Percentiles rank a stretch among this genome's conserved stretches.
Evolutionary conservation across 2,329 filamentous ascomycete genomes (phyloP).

Genomic region (Paramyrothecium sp.): DNA sequence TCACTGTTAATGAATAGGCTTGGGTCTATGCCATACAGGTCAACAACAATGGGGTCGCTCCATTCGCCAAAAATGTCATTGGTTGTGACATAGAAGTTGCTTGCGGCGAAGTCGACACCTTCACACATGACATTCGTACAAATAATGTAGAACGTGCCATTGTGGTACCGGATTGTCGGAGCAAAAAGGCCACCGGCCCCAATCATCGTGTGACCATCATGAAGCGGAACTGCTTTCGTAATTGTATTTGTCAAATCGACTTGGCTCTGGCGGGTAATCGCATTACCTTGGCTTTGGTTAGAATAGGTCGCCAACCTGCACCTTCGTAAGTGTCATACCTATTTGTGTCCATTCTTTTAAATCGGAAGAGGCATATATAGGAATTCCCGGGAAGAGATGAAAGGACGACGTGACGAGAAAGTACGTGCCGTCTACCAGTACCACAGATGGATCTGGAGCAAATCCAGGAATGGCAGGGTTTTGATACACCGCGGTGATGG

Average conservation of each 20-base stretch:
- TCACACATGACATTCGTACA: slow-evolving; percentile 17
- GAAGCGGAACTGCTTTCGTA: not conserved
- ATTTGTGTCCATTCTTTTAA: slow-evolving; percentile 22
- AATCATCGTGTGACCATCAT: slow-evolving; percentile 4
- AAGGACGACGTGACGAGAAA: slow-evolving; percentile 53
- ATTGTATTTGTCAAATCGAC: slow-evolving; percentile 5
- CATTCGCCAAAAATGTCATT: slow-evolving; percentile 20
- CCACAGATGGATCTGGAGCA: slow-evolving; percentile 25
- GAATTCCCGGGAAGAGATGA: slow-evolving; percentile 56
- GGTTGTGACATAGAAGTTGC: slow-evolving; percentile 19
- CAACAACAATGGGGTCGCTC: slow-evolving; percentile 30
- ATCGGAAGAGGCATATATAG: slow-evolving; percentile 32
- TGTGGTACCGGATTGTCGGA: slow-evolving; percentile 17
- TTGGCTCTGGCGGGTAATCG: slow-evolving; percentile 10
- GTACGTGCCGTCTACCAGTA: slow-evolving; percentile 22
- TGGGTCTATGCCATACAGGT: slow-evolving; percentile 39
- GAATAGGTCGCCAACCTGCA: not conserved
- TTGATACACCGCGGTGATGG: no score
- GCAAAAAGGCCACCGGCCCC: slow-evolving; percentile 17
- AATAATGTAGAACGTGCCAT: slow-evolving; percentile 21
- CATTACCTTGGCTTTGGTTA: slow-evolving; percentile 8
- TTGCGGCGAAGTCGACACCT: not conserved
- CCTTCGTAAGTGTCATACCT: not conserved
- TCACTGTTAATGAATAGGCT: slow-evolving; percentile 40
- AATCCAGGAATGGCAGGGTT: slow-evolving; percentile 29